Base-by-base conservation (phyloP, 179 eudicot species). In the Nepenthes alata region DNA sequence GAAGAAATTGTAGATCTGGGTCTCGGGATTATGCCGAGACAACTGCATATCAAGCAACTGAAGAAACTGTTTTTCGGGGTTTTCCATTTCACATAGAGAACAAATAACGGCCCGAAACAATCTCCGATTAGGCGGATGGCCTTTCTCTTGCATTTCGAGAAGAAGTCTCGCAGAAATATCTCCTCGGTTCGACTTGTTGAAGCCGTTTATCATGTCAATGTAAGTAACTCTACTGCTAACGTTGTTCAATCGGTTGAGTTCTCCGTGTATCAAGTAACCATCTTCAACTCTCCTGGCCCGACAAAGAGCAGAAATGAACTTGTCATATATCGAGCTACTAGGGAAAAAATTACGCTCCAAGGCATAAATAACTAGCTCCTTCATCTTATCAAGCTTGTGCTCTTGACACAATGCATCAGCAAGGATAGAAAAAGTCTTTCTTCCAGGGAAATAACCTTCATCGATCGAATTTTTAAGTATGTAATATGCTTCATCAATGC, bases 141-240 rank as follows among this genome's bases (percentile, higher is more conserved):
- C 96, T 65, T 75, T 91, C 68, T 81, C 91, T 88, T 88, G 96
- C 97, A 91, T 91, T 71, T 88, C 96, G 44, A 86, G 58, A 44
- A 91, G 80, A 65, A 88, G 79, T 64, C 75, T 79, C 11, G 85
- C 79, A 34, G 95, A 81, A 61, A 85, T 79, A 63, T 86, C 89
- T 58, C 83, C 91, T 72, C 86, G 81, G 6, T 64, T 66, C 34
- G 62, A 52, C 61, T 67, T 71, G 53, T 61, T 81, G 68, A 81
- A 86, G 41, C 83, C 91, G n/a, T 25, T 5, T 59, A 91, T 84
- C 81, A 91, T 69, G 74, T 72, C 63, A 6, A 61, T 3, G 65
- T 91, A 91, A 37, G 91, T 70, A 37, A 2, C n/a, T 60, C 14
- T 72, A 60, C 75, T 74, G 10, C 73, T 39, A 41, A 52, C 72